Conservation (phyloP, 2,329 filamentous ascomycete genomes). For the Phyllosticta ampelicida region DNA sequence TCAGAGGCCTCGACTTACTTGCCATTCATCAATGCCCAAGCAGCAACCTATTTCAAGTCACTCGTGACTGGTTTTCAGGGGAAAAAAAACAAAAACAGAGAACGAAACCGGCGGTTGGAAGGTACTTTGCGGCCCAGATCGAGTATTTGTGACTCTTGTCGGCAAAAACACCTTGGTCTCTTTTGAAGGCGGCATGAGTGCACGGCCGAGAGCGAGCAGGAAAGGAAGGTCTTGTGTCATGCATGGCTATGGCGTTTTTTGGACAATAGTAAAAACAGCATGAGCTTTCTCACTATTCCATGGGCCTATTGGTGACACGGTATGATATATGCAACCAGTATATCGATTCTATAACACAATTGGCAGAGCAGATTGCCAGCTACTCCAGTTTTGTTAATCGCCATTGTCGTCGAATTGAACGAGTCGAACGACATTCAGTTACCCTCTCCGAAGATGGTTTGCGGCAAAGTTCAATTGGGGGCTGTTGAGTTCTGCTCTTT, state of each 20-base stretch:
- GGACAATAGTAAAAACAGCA: too few relatives aligned
- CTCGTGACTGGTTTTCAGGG: neutral
- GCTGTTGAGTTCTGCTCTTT: neutral
- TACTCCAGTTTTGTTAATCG: too few relatives aligned
- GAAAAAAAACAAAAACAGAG: neutral
- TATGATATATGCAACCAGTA: too few relatives aligned
- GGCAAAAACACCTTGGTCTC: neutral
- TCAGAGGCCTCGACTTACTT: neutral
- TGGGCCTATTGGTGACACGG: too few relatives aligned
- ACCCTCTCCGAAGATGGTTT: too few relatives aligned
- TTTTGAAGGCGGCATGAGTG: too few relatives aligned
- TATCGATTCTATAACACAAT: too few relatives aligned
- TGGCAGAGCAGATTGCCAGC: too few relatives aligned
- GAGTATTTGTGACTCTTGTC: neutral
- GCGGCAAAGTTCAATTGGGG: neutral
- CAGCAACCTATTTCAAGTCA: neutral
- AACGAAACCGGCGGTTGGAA: neutral
- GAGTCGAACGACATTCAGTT: neutral
- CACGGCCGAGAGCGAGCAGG: too few relatives aligned
- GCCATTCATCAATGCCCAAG: neutral
- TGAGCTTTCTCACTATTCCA: too few relatives aligned
- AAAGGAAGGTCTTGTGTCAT: too few relatives aligned
- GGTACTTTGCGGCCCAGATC: neutral
- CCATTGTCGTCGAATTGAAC: neutral
- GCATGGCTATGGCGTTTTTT: too few relatives aligned